phyloP scores from a whole-genome alignment of 768 basidiomycete species.

The Psilocybe subaeruginosa region DNA sequence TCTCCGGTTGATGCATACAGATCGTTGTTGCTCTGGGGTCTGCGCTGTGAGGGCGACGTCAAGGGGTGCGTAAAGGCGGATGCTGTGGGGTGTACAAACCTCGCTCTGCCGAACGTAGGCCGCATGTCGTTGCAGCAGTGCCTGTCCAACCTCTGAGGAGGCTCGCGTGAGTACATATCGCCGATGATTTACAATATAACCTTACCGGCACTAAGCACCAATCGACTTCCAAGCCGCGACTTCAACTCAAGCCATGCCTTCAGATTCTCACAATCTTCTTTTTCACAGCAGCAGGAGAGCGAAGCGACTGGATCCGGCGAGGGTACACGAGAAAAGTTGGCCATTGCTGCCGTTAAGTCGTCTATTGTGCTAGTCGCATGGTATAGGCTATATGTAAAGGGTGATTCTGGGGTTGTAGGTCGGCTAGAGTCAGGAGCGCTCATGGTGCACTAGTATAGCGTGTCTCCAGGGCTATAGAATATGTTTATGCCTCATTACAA shows the following conservation, averaged over 20 bases:
- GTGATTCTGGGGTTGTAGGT: slow-evolving; percentile 52
- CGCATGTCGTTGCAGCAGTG: slow-evolving; percentile 84
- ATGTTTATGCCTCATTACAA: slow-evolving; percentile 7
- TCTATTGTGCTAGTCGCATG: slow-evolving; percentile 69
- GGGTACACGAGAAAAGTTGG: slow-evolving; percentile 70
- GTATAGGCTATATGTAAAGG: slow-evolving; percentile 52
- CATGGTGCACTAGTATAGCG: slow-evolving; percentile 18
- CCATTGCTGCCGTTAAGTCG: slow-evolving; percentile 74
- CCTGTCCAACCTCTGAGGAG: slow-evolving; percentile 86
- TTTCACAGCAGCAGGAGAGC: slow-evolving; percentile 66
- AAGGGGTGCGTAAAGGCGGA: not conserved
- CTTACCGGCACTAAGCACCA: slow-evolving; percentile 88
- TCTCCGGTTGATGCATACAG: slow-evolving; percentile 14
- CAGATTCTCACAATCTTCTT: slow-evolving; percentile 66
- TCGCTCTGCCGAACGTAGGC: slow-evolving; percentile 78
- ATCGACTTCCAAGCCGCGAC: slow-evolving; percentile 71
- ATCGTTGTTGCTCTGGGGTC: slow-evolving; percentile 20
- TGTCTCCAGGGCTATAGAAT: slow-evolving; percentile 5
- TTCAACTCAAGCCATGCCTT: slow-evolving; percentile 67
- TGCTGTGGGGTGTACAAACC: slow-evolving; percentile 38
- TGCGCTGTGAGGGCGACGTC: slow-evolving; percentile 15
- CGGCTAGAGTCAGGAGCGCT: slow-evolving; percentile 26
- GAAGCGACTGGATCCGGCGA: slow-evolving; percentile 68
- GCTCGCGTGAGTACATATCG: slow-evolving; percentile 2
- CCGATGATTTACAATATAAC: slow-evolving; percentile 13